Evolutionary conservation across 768 basidiomycete genomes (phyloP).

Genomic region (Neoboletus brunneissimus): DNA sequence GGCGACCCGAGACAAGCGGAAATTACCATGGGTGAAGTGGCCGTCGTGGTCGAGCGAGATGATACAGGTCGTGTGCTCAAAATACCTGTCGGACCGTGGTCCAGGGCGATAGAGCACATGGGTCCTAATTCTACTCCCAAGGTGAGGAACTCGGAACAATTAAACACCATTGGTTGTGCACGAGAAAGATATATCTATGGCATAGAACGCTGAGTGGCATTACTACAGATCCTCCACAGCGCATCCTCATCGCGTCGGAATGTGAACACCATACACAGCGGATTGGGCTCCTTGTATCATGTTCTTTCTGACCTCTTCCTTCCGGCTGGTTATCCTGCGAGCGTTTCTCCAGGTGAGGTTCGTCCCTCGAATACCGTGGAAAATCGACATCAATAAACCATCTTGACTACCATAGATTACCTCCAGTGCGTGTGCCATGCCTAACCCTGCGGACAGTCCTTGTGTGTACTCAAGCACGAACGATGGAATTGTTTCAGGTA

Average conservation of each 20-base stretch:
- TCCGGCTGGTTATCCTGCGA: conserved; percentile 59
- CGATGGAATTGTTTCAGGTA: conserved; percentile 42
- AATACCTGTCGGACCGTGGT: conserved; percentile 12
- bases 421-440: conserved; percentile 39
- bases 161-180: neutral
- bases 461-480: conserved; percentile 4
- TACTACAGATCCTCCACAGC: conserved; percentile 1
- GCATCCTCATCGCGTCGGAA: neutral
- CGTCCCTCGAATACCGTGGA: neutral
- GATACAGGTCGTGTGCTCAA: conserved; percentile 20
- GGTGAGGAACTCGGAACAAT: conserved; percentile 12
- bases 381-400: neutral
- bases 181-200: neutral
- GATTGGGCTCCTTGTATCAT: conserved; percentile 10
- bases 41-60: conserved; percentile 20
- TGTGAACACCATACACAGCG: neutral
- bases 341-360: conserved; percentile 55
- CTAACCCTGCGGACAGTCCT: neutral
- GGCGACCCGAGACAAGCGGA: neutral
- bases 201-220: conserved; percentile 3
- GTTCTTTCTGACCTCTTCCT: conserved; percentile 44
- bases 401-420: conserved; percentile 42
- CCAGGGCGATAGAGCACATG: neutral
- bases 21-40: neutral
- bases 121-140: neutral